Evolutionary conservation across 192 early-diverging fungal species (phyloP).

Genomic region (Coemansia reversa): DNA sequence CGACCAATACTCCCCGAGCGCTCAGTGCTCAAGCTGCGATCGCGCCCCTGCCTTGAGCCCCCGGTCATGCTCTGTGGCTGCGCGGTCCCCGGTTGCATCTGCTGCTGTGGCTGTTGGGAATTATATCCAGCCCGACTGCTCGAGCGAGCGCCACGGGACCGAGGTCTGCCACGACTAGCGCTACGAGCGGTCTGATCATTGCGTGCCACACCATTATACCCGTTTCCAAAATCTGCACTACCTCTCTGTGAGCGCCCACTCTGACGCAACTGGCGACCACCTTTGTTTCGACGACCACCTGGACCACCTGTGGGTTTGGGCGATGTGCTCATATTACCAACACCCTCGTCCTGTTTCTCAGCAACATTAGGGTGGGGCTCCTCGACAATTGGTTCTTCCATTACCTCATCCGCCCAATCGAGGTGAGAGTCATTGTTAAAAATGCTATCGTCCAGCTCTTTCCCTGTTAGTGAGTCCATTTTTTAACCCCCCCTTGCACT

Average conservation of each 20-base stretch:
- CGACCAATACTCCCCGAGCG: slow-evolving; percentile 30
- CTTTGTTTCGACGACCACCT: slow-evolving; percentile 1
- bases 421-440: slow-evolving; percentile 43
- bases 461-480: slow-evolving; percentile 42
- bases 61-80: not conserved
- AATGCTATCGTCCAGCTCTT: slow-evolving; percentile 54
- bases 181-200: slow-evolving; percentile 7
- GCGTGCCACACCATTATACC: not conserved
- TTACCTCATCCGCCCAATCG: slow-evolving; percentile 54
- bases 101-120: slow-evolving; percentile 6
- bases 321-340: slow-evolving; percentile 14
- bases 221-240: not conserved
- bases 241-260: not conserved
- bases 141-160: slow-evolving; percentile 30
- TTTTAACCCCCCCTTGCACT: not conserved
- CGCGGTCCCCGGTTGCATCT: not conserved
- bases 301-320: not conserved
- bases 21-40: slow-evolving; percentile 50
- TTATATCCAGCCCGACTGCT: slow-evolving; percentile 25
- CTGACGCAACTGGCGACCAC: slow-evolving; percentile 5
- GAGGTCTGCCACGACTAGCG: slow-evolving; percentile 15
- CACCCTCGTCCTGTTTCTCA: slow-evolving; percentile 14
- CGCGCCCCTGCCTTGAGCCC: slow-evolving; percentile 12
- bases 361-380: slow-evolving; percentile 9
- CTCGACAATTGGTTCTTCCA: slow-evolving; percentile 23